A percentile compares a stretch with the other conserved stretches of the same genome.
Conservation (phyloP, 805 yeast species). For the Candida alai region DNA sequence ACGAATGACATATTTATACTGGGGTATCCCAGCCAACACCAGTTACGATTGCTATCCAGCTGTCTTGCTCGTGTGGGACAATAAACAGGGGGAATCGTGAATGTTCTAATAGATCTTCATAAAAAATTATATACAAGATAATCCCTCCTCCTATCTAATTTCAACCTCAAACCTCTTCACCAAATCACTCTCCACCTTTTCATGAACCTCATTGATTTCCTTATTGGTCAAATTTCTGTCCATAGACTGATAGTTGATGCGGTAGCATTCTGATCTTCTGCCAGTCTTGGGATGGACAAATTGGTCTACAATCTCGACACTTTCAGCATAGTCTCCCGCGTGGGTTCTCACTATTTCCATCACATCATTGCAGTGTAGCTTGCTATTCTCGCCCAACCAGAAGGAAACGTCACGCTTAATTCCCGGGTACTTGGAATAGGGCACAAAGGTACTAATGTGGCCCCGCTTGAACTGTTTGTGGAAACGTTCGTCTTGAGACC, state of each 20-base stretch:
- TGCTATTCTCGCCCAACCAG: constrained; percentile 61
- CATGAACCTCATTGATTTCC: constrained; percentile 76
- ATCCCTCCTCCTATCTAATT: constrained; percentile 35
- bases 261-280: constrained; percentile 74
- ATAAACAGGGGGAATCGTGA: background rate
- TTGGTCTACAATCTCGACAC: constrained; percentile 74
- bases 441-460: constrained; percentile 66
- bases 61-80: too few relatives aligned
- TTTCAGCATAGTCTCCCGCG: constrained; percentile 88
- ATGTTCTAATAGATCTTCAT: background rate
- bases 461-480: constrained; percentile 65
- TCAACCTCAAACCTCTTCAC: constrained; percentile 51
- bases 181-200: constrained; percentile 57
- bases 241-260: constrained; percentile 93
- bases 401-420: constrained; percentile 85
- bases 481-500: constrained; percentile 84
- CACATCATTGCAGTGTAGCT: constrained; percentile 80
- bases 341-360: constrained; percentile 86
- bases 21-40: too few relatives aligned
- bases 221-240: constrained; percentile 84
- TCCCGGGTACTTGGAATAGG: constrained; percentile 90
- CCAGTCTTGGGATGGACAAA: constrained; percentile 83
- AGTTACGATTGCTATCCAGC: too few relatives aligned
- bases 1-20: too few relatives aligned
- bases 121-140: constrained; percentile 2